A percentile compares a stretch with the other conserved stretches of the same genome.
Conservation (phyloP, 2,329 filamentous ascomycete species). For the Fusarium staphyleae region DNA sequence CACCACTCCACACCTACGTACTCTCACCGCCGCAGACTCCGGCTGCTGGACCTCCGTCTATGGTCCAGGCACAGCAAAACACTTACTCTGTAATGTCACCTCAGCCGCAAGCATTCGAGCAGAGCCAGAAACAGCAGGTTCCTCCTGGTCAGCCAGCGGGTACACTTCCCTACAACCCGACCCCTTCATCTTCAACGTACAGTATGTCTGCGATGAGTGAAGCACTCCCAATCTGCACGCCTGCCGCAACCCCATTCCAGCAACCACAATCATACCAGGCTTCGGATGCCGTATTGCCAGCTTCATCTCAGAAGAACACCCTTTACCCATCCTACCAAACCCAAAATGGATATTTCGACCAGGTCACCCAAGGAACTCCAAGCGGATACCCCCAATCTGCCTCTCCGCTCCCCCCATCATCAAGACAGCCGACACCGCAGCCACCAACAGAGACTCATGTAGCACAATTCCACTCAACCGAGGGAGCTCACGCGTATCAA, state of each 20-base stretch:
- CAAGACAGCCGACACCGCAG: background rate
- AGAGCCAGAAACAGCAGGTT: background rate
- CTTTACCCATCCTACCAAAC: background rate
- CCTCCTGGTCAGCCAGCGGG: background rate
- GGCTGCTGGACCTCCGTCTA: background rate
- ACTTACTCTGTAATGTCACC: background rate
- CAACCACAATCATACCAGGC: background rate
- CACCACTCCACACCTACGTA: background rate
- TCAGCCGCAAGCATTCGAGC: background rate
- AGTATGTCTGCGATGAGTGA: constrained; percentile 22
- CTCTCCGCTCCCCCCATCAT: background rate
- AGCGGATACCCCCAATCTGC: constrained; percentile 2
- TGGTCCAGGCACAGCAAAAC: fast-evolving
- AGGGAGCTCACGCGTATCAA: background rate
- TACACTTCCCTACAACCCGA: background rate
- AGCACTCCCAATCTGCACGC: constrained; percentile 16
- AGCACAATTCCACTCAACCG: background rate
- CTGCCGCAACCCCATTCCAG: background rate
- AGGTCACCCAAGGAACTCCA: background rate
- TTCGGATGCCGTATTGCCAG: background rate
- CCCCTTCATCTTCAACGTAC: constrained; percentile 1
- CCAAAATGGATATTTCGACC: background rate
- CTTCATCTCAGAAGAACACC: background rate
- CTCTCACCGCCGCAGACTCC: constrained; percentile 16
- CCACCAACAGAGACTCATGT: background rate